Base-by-base conservation (phyloP, 163 green algal genomes). In the Prototheca stagnorum region DNA sequence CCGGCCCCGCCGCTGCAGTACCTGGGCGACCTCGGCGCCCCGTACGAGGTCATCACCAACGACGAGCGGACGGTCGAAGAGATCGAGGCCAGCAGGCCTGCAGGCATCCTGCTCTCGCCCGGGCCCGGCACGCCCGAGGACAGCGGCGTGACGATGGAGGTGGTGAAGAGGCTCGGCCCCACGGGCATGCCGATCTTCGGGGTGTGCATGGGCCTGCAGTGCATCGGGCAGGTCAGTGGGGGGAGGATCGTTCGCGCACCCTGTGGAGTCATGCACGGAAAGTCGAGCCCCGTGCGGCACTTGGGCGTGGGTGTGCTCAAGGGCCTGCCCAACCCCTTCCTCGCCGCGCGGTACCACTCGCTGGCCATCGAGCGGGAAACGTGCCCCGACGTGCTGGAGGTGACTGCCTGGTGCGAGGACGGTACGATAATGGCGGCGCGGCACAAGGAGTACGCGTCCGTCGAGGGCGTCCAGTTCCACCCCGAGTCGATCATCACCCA, bases 161-260 rank as follows among this genome's bases (percentile, higher is more conserved):
- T 76, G 11, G 73, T 91, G n/a, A 25, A 60, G 17, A 62, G 88
- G 50, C 58, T 93, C 45, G 82, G 82, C 1, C 62, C 71, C 0
- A 47, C 73, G 2, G 45, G 48, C 21, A 74, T 95, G 28, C 90
- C 90, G 0, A 48, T 96, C 3, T 94, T 98, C 70, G 90, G 90
- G 8, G 88, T 99, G 17, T 99, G 90, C 75, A 96, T 98, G 87
- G 88, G 81, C 2, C 88, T 94, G 57, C 88, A 98, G 56, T 98
- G 88, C 70, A 96, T 98, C 26, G 88, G 85, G 7, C 79, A 98
- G 64, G 62, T 57, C 28, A 66, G 66, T 57, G 68, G 73, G 29
- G 85, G 86, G 26, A 53, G 75, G 29, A 72, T 98, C 4, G 73
- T 95, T 24, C 75, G 87, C 3, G 85, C 90, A 7, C 89, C 87